phyloP scores from a whole-genome alignment of 2,329 filamentous ascomycete species.

The Fusarium sambucinum region DNA sequence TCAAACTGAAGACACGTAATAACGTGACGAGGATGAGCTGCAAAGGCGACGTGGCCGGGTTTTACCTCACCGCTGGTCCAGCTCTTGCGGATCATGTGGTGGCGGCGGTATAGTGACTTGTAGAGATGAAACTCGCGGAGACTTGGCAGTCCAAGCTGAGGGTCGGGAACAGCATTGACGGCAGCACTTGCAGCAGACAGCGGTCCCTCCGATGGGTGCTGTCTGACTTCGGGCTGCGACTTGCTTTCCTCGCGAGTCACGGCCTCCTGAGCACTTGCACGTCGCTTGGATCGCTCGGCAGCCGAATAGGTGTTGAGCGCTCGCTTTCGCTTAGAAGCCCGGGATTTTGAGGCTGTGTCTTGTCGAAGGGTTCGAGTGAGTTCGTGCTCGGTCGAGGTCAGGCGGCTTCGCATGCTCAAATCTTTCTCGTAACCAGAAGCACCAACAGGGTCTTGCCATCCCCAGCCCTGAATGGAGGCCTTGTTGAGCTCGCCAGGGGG shows the following conservation, averaged over 20 bases:
- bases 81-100: slow-evolving; percentile 88
- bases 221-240: slow-evolving; percentile 56
- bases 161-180: slow-evolving; percentile 83
- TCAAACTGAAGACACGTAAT: slow-evolving; percentile 99
- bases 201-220: slow-evolving; percentile 80
- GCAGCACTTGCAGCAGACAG: slow-evolving; percentile 88
- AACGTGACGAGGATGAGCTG: slow-evolving; percentile 95
- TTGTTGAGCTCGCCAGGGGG: slow-evolving; percentile 85
- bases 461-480: slow-evolving; percentile 93
- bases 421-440: slow-evolving; percentile 83
- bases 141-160: slow-evolving; percentile 80
- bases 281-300: slow-evolving; percentile 66
- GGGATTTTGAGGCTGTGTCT: slow-evolving; percentile 59
- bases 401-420: slow-evolving; percentile 70
- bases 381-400: slow-evolving; percentile 67
- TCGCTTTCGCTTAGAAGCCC: slow-evolving; percentile 69
- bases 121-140: slow-evolving; percentile 89
- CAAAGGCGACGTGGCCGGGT: slow-evolving; percentile 92
- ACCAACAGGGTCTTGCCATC: slow-evolving; percentile 90
- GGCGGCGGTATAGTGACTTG: slow-evolving; percentile 95
- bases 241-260: slow-evolving; percentile 58
- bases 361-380: slow-evolving; percentile 58
- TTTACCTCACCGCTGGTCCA: slow-evolving; percentile 91
- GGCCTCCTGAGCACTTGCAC: slow-evolving; percentile 62
- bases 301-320: slow-evolving; percentile 58